These are phyloP conservation scores for Myxozyma neglecta DNA, from an alignment of 805 yeast species.

Conservation along the genomic window DNA sequence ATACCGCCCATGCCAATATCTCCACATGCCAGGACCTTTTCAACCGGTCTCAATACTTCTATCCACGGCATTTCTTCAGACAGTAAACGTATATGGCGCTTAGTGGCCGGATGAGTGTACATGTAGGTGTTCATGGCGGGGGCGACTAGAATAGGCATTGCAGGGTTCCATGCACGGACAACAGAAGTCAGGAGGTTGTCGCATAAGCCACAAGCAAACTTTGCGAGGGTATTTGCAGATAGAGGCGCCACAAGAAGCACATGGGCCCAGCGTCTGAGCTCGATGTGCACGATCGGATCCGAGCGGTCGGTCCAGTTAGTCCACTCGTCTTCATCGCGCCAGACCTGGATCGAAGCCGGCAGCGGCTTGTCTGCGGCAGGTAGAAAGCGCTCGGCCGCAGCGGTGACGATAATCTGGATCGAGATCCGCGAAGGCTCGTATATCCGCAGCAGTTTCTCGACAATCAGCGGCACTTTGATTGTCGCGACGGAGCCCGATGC, in stretches of 20 bases:
- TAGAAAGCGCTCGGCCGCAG: conserved; percentile 79
- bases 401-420: conserved; percentile 82
- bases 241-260: conserved; percentile 89
- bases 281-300: conserved; percentile 94
- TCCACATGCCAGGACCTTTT: conserved; percentile 90
- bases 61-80: conserved; percentile 94
- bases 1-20: conserved; percentile 99
- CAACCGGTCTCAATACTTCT: conserved; percentile 90
- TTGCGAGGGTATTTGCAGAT: conserved; percentile 88
- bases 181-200: conserved; percentile 90
- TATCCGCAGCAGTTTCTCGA: conserved; percentile 78
- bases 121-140: conserved; percentile 96
- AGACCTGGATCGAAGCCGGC: conserved; percentile 72
- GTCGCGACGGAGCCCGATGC: conserved; percentile 98
- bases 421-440: conserved; percentile 73
- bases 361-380: conserved; percentile 43
- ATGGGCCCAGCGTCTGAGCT: conserved; percentile 95
- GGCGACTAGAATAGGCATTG: conserved; percentile 83
- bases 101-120: conserved; percentile 85
- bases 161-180: conserved; percentile 92
- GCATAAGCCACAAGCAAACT: conserved; percentile 85
- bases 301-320: conserved; percentile 70
- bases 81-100: conserved; percentile 71
- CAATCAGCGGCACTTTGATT: conserved; percentile 84
- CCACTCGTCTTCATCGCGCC: conserved; percentile 98